Conservation (phyloP, 257 asterid species). For the Nicotiana tomentosiformis region DNA sequence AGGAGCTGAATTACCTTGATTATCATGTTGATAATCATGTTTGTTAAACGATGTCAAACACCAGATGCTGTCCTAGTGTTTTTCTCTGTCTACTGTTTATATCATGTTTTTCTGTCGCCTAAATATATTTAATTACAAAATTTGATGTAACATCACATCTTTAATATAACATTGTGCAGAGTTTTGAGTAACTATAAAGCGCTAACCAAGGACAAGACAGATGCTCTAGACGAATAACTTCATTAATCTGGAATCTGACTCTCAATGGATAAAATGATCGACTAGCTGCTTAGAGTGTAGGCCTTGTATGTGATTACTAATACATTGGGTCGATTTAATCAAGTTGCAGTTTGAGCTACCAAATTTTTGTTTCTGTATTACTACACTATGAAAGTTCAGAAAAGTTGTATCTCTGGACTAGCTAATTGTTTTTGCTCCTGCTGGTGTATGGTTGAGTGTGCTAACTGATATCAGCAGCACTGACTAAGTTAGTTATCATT, state of each 20-base stretch:
- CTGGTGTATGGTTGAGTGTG: neutral
- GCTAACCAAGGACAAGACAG: neutral
- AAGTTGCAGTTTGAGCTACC: neutral
- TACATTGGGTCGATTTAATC: neutral
- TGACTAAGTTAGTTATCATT: neutral
- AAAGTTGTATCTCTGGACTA: neutral
- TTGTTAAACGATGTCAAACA: neutral
- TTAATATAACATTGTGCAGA: neutral
- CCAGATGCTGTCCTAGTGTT: neutral
- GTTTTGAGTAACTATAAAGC: neutral
- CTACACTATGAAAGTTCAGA: neutral
- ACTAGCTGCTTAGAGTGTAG: neutral
- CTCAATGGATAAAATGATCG: neutral
- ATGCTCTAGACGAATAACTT: neutral
- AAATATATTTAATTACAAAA: neutral
- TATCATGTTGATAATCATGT: neutral
- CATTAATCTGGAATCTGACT: neutral
- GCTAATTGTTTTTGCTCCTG: neutral
- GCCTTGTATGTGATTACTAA: neutral
- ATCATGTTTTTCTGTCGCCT: neutral
- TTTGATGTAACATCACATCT: neutral
- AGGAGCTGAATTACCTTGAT: neutral
- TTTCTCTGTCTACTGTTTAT: neutral
- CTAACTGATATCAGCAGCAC: neutral
- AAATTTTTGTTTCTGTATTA: neutral